phyloP scores from a whole-genome alignment of 2,329 filamentous ascomycete genomes.

The Cladobotryum protrusum region DNA sequence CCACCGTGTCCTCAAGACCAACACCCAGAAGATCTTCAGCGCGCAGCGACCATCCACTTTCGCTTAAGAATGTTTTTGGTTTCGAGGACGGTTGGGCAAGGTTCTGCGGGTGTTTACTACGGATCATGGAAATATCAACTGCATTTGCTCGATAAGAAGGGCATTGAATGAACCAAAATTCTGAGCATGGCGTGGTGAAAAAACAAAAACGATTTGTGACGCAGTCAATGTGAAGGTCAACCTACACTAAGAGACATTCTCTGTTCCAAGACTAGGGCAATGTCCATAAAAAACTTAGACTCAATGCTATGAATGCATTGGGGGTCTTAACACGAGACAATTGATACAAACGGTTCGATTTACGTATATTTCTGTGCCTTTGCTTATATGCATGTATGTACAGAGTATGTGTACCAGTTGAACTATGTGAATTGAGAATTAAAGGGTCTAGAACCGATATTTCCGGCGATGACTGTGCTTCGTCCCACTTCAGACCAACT shows the following conservation, averaged over 20 bases:
- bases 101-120: slow-evolving; percentile 55
- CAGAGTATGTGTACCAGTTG: too few relatives aligned
- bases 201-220: slow-evolving; percentile 5
- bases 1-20: slow-evolving; percentile 82
- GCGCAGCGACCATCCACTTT: slow-evolving; percentile 93
- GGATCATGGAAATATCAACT: slow-evolving; percentile 55
- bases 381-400: too few relatives aligned
- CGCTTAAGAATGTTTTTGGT: slow-evolving; percentile 68
- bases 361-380: too few relatives aligned
- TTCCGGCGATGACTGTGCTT: too few relatives aligned
- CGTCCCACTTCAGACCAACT: too few relatives aligned
- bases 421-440: too few relatives aligned
- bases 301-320: background rate
- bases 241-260: background rate
- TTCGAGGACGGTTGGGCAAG: slow-evolving; percentile 45
- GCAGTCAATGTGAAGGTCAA: slow-evolving; percentile 11
- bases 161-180: slow-evolving; percentile 40
- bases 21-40: slow-evolving; percentile 86
- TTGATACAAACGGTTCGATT: background rate
- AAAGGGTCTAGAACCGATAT: too few relatives aligned
- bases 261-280: background rate
- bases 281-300: background rate
- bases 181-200: slow-evolving; percentile 9
- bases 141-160: slow-evolving; percentile 49
- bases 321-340: background rate